These are phyloP conservation scores for Zopfochytrium polystomum DNA, from an alignment of 371 early-diverging fungal species.

Conservation along the genomic window DNA sequence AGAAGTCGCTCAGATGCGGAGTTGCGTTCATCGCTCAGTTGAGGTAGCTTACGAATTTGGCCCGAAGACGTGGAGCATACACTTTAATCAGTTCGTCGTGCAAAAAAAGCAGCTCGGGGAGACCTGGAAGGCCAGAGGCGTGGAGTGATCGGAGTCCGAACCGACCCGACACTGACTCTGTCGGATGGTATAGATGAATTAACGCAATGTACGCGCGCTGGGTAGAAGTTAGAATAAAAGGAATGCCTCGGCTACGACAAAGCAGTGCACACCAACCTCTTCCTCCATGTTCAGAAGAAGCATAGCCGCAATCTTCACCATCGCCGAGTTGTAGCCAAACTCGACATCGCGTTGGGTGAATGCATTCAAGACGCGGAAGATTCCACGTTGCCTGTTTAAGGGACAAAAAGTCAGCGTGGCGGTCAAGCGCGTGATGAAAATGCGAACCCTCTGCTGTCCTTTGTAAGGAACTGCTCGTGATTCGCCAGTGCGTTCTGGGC, in stretches of 20 bases:
- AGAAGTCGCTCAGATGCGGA: no score
- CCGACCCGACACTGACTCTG: not conserved
- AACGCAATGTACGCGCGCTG: conserved; percentile 12
- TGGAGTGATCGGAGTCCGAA: not conserved
- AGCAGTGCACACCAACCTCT: conserved; percentile 7
- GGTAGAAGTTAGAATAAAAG: not conserved
- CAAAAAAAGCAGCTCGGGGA: conserved; percentile 8
- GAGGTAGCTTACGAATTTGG: conserved; percentile 3
- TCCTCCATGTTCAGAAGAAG: conserved; percentile 15
- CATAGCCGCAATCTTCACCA: conserved; percentile 6
- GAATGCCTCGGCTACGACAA: not conserved
- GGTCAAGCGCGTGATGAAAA: not conserved
- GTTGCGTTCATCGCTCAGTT: no score
- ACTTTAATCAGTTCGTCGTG: conserved; percentile 5
- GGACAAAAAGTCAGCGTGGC: not conserved
- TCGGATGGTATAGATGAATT: conserved; percentile 6
- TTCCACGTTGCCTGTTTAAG: not conserved
- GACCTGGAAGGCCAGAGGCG: not conserved
- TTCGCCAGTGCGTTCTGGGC: conserved; percentile 3
- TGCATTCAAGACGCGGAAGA: not conserved
- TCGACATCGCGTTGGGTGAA: not conserved
- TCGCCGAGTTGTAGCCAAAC: conserved; percentile 1
- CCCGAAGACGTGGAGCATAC: conserved; percentile 10
- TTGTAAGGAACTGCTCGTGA: conserved; percentile 6
- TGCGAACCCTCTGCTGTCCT: conserved; percentile 5